These are phyloP conservation scores for Gossypium longicalyx DNA, from an alignment of 345 rosid genomes.

Conservation along the genomic window DNA sequence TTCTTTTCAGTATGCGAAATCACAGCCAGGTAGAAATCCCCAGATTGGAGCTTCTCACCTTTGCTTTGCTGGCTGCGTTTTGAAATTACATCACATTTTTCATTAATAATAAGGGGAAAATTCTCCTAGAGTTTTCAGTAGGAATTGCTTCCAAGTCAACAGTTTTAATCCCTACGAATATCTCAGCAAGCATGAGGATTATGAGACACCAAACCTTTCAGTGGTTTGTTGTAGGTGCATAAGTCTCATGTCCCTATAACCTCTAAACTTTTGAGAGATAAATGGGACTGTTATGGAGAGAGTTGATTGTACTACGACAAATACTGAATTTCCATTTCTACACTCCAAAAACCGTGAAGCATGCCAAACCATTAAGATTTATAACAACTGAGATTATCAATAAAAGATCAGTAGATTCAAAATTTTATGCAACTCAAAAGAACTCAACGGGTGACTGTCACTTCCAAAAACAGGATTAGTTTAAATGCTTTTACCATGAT, in stretches of 20 bases:
- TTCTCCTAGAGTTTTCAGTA: background rate
- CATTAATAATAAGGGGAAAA: constrained; percentile 2
- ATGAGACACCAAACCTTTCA: background rate
- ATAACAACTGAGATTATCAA: background rate
- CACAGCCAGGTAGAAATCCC: background rate
- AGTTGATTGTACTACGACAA: no score
- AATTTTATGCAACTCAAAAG: background rate
- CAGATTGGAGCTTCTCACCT: background rate
- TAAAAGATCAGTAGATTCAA: constrained; percentile 2
- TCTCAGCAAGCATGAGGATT: background rate
- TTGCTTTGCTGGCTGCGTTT: constrained; percentile 3
- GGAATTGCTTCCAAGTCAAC: constrained; percentile 8
- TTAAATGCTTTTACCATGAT: background rate
- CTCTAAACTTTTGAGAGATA: no score
- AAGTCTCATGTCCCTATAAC: no score
- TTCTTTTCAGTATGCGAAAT: background rate
- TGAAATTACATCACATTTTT: background rate
- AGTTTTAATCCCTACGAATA: background rate
- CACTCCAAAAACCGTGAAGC: background rate
- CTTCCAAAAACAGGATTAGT: background rate
- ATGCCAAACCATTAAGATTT: background rate
- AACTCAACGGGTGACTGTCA: background rate
- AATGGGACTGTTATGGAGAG: no score
- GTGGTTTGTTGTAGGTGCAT: no score
- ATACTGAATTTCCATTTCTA: background rate